Base-by-base conservation (phyloP, 768 basidiomycete species). In the Daedaleopsis nitida region DNA sequence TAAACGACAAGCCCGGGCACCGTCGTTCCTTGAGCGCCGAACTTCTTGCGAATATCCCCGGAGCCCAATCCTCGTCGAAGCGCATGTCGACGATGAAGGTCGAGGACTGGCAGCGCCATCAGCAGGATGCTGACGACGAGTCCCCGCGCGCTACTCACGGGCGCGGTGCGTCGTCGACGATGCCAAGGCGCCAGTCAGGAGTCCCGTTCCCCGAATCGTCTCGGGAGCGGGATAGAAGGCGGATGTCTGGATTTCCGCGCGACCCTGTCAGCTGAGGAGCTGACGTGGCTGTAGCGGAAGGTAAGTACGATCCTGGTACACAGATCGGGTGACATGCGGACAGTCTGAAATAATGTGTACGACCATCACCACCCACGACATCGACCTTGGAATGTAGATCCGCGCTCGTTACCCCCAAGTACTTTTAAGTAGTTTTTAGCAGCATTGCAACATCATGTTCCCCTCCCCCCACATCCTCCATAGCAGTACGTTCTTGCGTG, bases 61-160 rank as follows among this genome's bases (percentile, higher is more conserved):
- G 67, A 23, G 76, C 74, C 16, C 53, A 59, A 43, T 69, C 76
- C 32, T 77, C 83, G 38, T 85, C 87, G 47, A 85, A 83, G 66
- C 84, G 89, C 50, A 72, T 87, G 72, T 91, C 90, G 44, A 85
- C 81, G 70, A 73, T 92, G 78, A 91, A 92, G 71, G 91, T 93
- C 43, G 89, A 92, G 72, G 91, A 92, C 70, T 93, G 92, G 91
- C 87, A 91, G 73, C 82, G 83, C 64, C 81, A 86, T 67, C 91
- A 92, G 70, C 81, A 84, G 48, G 71, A 72, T 21, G 67, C 62
- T 16, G 66, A 65, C 52, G 59, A 58, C 17, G 45, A 63, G 52
- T 45, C 55, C 37, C 37, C 65, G 47, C 64, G 58, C 43, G 42
- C 54, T 45, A 14, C 59, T 48, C 50, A 59, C 57, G 52, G 42